phyloP scores from a whole-genome alignment of 768 basidiomycete genomes.

The Russula earlei region DNA sequence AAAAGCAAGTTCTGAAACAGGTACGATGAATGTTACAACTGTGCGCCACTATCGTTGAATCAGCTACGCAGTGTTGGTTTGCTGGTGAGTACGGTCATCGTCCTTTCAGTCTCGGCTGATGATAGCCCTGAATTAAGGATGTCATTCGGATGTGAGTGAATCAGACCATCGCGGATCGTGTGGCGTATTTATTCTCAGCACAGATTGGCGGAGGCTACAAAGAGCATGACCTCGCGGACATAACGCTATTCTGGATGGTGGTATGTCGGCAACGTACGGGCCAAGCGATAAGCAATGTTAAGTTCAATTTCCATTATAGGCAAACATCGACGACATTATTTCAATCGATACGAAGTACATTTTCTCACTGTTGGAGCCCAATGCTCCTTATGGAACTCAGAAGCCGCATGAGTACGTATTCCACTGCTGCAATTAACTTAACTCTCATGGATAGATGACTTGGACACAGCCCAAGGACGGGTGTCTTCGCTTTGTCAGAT shows the following conservation, averaged over 20 bases:
- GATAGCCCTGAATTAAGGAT: constrained; percentile 12
- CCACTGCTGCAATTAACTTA: not conserved
- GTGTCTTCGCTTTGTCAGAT: constrained; percentile 4
- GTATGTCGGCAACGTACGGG: constrained; percentile 29
- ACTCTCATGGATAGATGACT: not conserved
- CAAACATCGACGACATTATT: constrained; percentile 46
- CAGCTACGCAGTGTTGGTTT: constrained; percentile 55
- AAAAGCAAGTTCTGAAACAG: constrained; percentile 55
- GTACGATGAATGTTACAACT: constrained; percentile 26
- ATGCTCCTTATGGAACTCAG: constrained; percentile 51
- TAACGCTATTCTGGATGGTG: constrained; percentile 57
- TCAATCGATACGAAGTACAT: constrained; percentile 50
- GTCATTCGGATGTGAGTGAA: constrained; percentile 27
- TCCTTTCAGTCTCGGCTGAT: not conserved
- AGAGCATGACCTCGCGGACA: constrained; percentile 57
- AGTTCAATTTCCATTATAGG: constrained; percentile 28
- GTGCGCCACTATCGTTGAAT: not conserved
- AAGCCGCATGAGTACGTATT: constrained; percentile 46
- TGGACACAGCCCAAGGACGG: constrained; percentile 31
- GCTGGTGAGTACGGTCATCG: constrained; percentile 34
- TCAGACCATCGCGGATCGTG: constrained; percentile 20
- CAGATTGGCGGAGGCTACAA: constrained; percentile 65
- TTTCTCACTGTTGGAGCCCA: constrained; percentile 39
- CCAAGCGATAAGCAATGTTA: not conserved
- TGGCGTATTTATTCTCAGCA: not conserved